These are phyloP conservation scores for Calonectria multiphialidica DNA, from an alignment of 2,329 filamentous ascomycete species.

Conservation along the genomic window DNA sequence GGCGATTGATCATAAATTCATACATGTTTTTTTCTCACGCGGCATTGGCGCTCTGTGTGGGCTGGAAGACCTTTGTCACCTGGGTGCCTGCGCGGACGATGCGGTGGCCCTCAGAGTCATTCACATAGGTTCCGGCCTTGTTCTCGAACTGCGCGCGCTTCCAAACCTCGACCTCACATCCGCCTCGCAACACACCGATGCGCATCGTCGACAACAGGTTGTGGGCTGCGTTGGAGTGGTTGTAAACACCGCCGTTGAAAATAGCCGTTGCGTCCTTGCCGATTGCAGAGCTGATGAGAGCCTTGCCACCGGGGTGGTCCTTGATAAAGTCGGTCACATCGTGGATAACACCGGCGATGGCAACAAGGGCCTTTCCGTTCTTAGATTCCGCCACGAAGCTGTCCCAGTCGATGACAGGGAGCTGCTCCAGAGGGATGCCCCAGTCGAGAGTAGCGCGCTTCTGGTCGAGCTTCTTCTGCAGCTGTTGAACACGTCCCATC, in stretches of 20 bases:
- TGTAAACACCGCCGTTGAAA: slow-evolving; percentile 92
- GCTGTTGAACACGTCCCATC: slow-evolving; percentile 88
- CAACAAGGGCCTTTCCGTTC: slow-evolving; percentile 80
- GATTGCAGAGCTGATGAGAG: slow-evolving; percentile 83
- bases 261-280: slow-evolving; percentile 91
- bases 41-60: slow-evolving; percentile 75
- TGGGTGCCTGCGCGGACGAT: slow-evolving; percentile 90
- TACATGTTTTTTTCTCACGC: background rate
- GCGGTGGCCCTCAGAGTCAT: slow-evolving; percentile 83
- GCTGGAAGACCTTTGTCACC: slow-evolving; percentile 84
- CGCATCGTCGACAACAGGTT: slow-evolving; percentile 91
- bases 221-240: slow-evolving; percentile 90
- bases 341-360: slow-evolving; percentile 87
- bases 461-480: slow-evolving; percentile 93
- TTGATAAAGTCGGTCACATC: slow-evolving; percentile 88
- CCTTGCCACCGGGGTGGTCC: slow-evolving; percentile 89
- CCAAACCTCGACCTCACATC: slow-evolving; percentile 93
- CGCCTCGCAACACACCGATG: slow-evolving; percentile 86
- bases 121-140: slow-evolving; percentile 83
- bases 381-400: slow-evolving; percentile 84
- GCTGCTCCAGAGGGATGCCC: slow-evolving; percentile 86
- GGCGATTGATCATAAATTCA: background rate
- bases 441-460: slow-evolving; percentile 86
- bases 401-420: slow-evolving; percentile 88
- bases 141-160: slow-evolving; percentile 87